Percentiles rank a stretch among this genome's conserved stretches.
phyloP scores from a whole-genome alignment of 495 filamentous ascomycete genomes.

The Xylona heveae region DNA sequence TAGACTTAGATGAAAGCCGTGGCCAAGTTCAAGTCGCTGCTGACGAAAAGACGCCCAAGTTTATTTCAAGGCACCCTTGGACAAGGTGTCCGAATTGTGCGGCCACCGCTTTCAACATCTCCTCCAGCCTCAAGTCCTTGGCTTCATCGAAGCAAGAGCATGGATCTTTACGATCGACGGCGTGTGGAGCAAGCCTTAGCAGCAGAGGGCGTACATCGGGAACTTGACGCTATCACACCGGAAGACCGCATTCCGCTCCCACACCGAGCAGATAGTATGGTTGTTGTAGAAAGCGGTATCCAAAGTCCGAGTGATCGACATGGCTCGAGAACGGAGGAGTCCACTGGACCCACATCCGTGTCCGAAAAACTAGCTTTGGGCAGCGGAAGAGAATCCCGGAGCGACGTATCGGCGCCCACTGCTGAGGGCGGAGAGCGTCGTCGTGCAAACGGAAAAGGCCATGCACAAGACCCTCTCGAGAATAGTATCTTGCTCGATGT shows the following conservation, averaged over 20 bases:
- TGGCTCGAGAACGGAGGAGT: too few relatives aligned
- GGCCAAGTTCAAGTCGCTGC: constrained; percentile 54
- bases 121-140: constrained; percentile 17
- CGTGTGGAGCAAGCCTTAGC: constrained; percentile 25
- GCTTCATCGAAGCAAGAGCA: constrained; percentile 21
- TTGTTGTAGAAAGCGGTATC: too few relatives aligned
- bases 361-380: too few relatives aligned
- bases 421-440: too few relatives aligned
- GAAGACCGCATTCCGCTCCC: constrained; percentile 12
- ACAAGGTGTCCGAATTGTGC: constrained; percentile 32
- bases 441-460: constrained; percentile 33
- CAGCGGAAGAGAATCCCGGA: too few relatives aligned
- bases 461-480: constrained; percentile 41
- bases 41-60: constrained; percentile 21
- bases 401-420: too few relatives aligned
- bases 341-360: too few relatives aligned
- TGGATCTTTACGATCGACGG: constrained; percentile 28
- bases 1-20: constrained; percentile 75
- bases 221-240: constrained; percentile 8
- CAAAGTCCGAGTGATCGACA: too few relatives aligned
- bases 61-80: constrained; percentile 35
- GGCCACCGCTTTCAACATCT: constrained; percentile 33
- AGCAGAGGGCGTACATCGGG: constrained; percentile 25
- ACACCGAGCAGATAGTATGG: constrained; percentile 1
- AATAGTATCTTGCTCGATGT: constrained; percentile 51